phyloP scores from a whole-genome alignment of 1,284 basidiomycete genomes.

The Clitocybe nebularis region DNA sequence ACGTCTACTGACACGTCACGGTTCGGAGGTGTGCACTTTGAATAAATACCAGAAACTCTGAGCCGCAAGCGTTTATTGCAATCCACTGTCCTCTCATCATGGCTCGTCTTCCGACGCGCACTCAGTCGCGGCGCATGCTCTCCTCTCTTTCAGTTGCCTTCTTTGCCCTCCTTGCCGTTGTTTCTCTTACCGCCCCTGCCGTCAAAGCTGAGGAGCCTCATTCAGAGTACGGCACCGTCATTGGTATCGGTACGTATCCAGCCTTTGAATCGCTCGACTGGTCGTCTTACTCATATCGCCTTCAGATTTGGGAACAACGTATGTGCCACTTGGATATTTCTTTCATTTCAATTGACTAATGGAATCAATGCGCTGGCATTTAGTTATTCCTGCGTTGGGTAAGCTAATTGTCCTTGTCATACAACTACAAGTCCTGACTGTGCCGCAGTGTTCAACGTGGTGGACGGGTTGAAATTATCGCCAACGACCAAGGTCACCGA shows the following conservation, averaged over 20 bases:
- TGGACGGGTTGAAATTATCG: constrained; percentile 93
- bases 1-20: constrained; percentile 38
- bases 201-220: constrained; percentile 54
- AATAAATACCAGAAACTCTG: constrained; percentile 21
- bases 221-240: constrained; percentile 85
- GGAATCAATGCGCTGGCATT: constrained; percentile 16
- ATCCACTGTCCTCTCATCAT: constrained; percentile 26
- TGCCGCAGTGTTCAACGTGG: constrained; percentile 80
- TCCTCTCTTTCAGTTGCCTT: constrained; percentile 64
- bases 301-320: constrained; percentile 79
- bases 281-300: too few relatives aligned
- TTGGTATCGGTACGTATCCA: constrained; percentile 80
- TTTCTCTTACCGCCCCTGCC: constrained; percentile 57
- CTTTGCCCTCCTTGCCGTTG: constrained; percentile 59
- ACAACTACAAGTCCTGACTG: not conserved
- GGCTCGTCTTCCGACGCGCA: constrained; percentile 50
- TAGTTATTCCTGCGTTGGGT: constrained; percentile 79
- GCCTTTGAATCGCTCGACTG: too few relatives aligned
- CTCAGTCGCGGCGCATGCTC: constrained; percentile 53
- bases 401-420: constrained; percentile 15
- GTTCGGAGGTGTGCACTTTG: constrained; percentile 5
- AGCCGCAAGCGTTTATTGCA: constrained; percentile 12
- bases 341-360: constrained; percentile 16
- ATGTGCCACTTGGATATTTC: constrained; percentile 23
- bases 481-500: constrained; percentile 97